phyloP scores from a whole-genome alignment of 1,139 yeast species.

The Tardiomyces depauwii region DNA sequence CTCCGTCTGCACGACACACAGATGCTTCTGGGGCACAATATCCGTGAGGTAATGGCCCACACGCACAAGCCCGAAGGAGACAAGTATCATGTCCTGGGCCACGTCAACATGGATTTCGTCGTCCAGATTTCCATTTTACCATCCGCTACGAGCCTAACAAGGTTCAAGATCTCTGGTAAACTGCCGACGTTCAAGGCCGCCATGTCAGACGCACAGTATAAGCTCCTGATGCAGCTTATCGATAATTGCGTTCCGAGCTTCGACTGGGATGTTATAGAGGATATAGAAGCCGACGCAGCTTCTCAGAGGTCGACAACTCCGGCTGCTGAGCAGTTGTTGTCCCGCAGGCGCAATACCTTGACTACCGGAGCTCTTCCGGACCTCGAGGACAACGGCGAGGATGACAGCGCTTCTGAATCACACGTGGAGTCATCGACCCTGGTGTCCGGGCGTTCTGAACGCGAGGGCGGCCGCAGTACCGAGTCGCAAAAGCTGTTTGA shows the following conservation, averaged over 20 bases:
- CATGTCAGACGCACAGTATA: slow-evolving; percentile 82
- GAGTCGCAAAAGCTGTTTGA: slow-evolving; percentile 54
- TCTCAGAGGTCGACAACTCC: not conserved
- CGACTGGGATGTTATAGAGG: slow-evolving; percentile 18
- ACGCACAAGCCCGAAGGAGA: slow-evolving; percentile 45
- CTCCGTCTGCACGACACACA: slow-evolving; percentile 78
- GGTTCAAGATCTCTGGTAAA: slow-evolving; percentile 63
- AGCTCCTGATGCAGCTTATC: slow-evolving; percentile 68
- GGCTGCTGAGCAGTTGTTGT: not conserved
- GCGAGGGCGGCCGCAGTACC: slow-evolving; percentile 6
- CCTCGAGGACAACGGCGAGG: slow-evolving; percentile 15
- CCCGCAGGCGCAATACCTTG: not conserved
- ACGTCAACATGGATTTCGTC: slow-evolving; percentile 54
- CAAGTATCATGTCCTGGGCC: slow-evolving; percentile 20
- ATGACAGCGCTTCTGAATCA: slow-evolving; percentile 1
- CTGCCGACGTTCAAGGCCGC: slow-evolving; percentile 66
- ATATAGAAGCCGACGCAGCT: slow-evolving; percentile 15
- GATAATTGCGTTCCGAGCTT: slow-evolving; percentile 60
- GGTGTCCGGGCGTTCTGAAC: slow-evolving; percentile 4
- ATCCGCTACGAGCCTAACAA: slow-evolving; percentile 62
- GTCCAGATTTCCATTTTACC: slow-evolving; percentile 81
- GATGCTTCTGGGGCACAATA: slow-evolving; percentile 73
- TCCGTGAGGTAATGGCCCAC: slow-evolving; percentile 64
- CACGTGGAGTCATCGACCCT: slow-evolving; percentile 2
- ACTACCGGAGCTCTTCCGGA: not conserved